Evolutionary conservation across 768 basidiomycete genomes (phyloP).

Genomic region (Russula foetens): DNA sequence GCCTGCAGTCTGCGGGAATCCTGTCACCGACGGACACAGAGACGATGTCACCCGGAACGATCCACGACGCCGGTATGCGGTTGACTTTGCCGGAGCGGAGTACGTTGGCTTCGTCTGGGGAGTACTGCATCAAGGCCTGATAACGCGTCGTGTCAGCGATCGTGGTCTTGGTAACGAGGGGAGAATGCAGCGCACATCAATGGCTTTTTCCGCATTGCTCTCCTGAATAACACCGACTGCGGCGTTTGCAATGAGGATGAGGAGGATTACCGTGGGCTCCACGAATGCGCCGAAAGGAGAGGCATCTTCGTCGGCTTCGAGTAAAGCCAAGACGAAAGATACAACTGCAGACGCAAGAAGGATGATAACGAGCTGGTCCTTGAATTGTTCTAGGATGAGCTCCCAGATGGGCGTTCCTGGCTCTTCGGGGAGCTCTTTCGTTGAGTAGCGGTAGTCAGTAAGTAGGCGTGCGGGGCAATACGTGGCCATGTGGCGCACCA

Average conservation of each 20-base stretch:
- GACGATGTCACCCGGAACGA: conserved; percentile 94
- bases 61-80: conserved; percentile 76
- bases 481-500: conserved; percentile 2
- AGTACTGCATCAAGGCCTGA: conserved; percentile 93
- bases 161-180: background rate
- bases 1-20: conserved; percentile 88
- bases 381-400: conserved; percentile 96
- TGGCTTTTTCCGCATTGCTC: conserved; percentile 91
- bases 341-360: conserved; percentile 89
- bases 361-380: conserved; percentile 97
- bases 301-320: conserved; percentile 69
- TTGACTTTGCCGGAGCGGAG: conserved; percentile 60
- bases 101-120: conserved; percentile 93
- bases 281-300: conserved; percentile 81
- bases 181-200: conserved; percentile 60
- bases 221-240: conserved; percentile 96
- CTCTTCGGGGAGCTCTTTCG: conserved; percentile 83
- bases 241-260: conserved; percentile 96
- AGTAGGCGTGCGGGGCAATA: background rate
- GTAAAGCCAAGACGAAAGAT: conserved; percentile 84
- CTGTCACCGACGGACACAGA: conserved; percentile 90
- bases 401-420: conserved; percentile 88
- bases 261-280: conserved; percentile 88
- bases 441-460: background rate
- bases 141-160: background rate